Conservation (phyloP, 768 basidiomycete species). For the Boletus vermiculosoides region DNA sequence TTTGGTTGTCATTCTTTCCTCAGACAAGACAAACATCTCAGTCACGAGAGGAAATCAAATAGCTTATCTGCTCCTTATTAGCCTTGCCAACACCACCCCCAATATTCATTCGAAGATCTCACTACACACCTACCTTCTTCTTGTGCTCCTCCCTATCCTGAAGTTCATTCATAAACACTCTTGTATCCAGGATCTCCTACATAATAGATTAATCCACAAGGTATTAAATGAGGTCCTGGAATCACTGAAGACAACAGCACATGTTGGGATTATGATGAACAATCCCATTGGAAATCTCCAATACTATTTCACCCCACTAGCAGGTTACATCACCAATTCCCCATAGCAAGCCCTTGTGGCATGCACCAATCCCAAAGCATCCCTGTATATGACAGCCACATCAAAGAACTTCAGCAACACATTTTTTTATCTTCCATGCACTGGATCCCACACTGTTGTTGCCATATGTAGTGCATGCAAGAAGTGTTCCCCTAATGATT, state of each 20-base stretch:
- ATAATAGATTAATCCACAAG: slow-evolving; percentile 17
- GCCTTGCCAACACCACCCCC: not conserved
- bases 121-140: not conserved
- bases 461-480: too few relatives aligned
- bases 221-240: slow-evolving; percentile 31
- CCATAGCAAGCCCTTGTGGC: too few relatives aligned
- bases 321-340: too few relatives aligned
- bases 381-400: too few relatives aligned
- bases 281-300: slow-evolving; percentile 15
- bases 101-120: not conserved
- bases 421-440: too few relatives aligned
- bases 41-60: not conserved
- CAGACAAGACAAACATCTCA: not conserved
- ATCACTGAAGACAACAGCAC: slow-evolving; percentile 33
- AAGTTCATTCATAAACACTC: not conserved
- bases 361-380: too few relatives aligned
- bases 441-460: too few relatives aligned
- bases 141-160: not conserved
- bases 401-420: too few relatives aligned
- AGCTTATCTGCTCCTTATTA: not conserved
- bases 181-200: slow-evolving; percentile 4
- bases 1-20: not conserved
- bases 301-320: too few relatives aligned
- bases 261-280: slow-evolving; percentile 27
- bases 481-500: too few relatives aligned